phyloP scores from a whole-genome alignment of 306 rosid genomes.

The Quercus rubra region DNA sequence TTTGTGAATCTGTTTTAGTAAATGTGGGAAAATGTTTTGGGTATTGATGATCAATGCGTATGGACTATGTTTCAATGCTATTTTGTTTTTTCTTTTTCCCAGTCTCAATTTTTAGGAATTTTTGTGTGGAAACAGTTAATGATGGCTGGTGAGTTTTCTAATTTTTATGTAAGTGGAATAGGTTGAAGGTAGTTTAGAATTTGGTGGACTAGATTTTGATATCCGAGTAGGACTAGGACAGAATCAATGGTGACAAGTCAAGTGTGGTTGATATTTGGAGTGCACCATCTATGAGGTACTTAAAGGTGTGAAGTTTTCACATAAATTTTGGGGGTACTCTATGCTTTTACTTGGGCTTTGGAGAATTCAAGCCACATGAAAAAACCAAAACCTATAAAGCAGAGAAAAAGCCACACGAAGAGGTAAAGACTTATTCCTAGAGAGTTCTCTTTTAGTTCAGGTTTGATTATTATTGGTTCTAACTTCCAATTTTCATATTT shows the following conservation, averaged over 20 bases:
- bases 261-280: background rate
- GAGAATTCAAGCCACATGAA: too few species aligned
- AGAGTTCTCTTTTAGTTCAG: too few species aligned
- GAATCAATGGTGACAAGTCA: background rate
- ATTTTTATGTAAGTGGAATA: background rate
- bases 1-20: background rate
- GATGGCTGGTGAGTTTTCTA: background rate
- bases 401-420: too few species aligned
- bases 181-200: background rate
- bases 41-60: background rate
- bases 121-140: background rate
- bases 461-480: too few species aligned
- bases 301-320: too few species aligned
- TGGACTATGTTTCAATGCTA: too few species aligned
- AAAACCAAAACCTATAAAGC: too few species aligned
- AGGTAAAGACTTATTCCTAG: too few species aligned
- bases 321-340: too few species aligned
- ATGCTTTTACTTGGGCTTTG: too few species aligned
- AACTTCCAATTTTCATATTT: too few species aligned
- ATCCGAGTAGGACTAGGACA: background rate
- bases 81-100: too few species aligned
- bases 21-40: background rate
- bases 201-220: background rate
- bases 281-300: background rate
- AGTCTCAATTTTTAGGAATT: background rate